Evolutionary conservation across 208 protist genomes (phyloP).

Genomic region (Borovskyia barvae): DNA sequence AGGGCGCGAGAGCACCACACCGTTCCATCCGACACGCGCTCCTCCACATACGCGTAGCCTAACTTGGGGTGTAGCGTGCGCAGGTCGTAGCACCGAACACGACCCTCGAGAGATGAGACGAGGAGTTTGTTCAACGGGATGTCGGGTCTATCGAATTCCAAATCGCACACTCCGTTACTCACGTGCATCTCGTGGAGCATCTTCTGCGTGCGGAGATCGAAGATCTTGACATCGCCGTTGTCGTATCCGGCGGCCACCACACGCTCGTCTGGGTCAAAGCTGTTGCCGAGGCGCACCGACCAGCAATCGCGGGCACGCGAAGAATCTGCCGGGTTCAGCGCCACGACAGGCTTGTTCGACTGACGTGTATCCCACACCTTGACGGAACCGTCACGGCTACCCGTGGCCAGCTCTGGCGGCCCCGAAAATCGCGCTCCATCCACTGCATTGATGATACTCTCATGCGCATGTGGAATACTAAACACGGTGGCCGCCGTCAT

Average conservation of each 20-base stretch:
- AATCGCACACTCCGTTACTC: conserved; percentile 87
- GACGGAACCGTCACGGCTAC: conserved; percentile 88
- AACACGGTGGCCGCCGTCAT: conserved; percentile 38
- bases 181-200: conserved; percentile 93
- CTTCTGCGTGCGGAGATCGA: conserved; percentile 90
- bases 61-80: conserved; percentile 83
- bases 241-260: conserved; percentile 93
- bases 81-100: conserved; percentile 86
- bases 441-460: conserved; percentile 93
- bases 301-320: conserved; percentile 89
- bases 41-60: conserved; percentile 87
- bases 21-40: conserved; percentile 78
- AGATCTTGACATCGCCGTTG: conserved; percentile 96
- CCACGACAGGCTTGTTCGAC: conserved; percentile 72
- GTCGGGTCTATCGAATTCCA: conserved; percentile 92
- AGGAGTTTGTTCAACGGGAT: conserved; percentile 95
- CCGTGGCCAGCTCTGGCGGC: conserved; percentile 88
- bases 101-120: conserved; percentile 84
- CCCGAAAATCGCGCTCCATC: conserved; percentile 87
- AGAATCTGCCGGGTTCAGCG: conserved; percentile 71
- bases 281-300: conserved; percentile 93
- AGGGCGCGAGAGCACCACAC: conserved; percentile 86
- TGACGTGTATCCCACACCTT: conserved; percentile 94
- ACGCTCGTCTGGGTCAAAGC: conserved; percentile 85
- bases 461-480: conserved; percentile 79